These are phyloP conservation scores for Cordyceps javanica DNA, from an alignment of 2,329 filamentous ascomycete species.

Conservation along the genomic window DNA sequence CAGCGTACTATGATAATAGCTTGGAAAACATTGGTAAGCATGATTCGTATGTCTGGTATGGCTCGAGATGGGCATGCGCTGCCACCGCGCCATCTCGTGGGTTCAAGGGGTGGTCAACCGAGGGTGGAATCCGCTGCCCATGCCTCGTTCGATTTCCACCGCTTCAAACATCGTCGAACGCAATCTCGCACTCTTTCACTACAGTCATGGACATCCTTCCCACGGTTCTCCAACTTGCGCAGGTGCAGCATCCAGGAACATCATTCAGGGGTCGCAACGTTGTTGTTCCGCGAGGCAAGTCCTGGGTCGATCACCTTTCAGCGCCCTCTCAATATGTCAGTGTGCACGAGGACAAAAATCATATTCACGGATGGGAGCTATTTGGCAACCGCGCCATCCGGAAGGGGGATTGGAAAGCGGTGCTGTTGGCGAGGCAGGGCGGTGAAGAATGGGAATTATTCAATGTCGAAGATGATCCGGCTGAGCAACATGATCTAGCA, in stretches of 20 bases:
- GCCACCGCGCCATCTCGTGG: slow-evolving; percentile 31
- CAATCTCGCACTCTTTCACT: slow-evolving; percentile 17
- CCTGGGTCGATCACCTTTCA: slow-evolving; percentile 29
- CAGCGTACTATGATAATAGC: slow-evolving; percentile 39
- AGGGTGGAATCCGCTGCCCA: slow-evolving; percentile 46
- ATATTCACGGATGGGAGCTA: slow-evolving; percentile 36
- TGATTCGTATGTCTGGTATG: slow-evolving; percentile 56
- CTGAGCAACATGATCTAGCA: slow-evolving; percentile 26
- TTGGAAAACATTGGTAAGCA: slow-evolving; percentile 49
- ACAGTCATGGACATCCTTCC: slow-evolving; percentile 46
- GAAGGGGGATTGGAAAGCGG: slow-evolving; percentile 29
- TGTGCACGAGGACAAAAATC: slow-evolving; percentile 37
- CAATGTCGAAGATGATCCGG: slow-evolving; percentile 25
- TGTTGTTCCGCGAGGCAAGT: slow-evolving; percentile 44
- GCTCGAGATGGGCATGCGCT: slow-evolving; percentile 45
- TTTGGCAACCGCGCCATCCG: slow-evolving; percentile 28
- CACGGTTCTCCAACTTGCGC: slow-evolving; percentile 40
- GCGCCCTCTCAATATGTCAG: slow-evolving; percentile 32
- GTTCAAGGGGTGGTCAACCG: slow-evolving; percentile 35
- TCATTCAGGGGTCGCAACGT: slow-evolving; percentile 40
- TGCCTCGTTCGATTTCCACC: slow-evolving; percentile 33
- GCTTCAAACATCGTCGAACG: background rate
- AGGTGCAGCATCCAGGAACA: slow-evolving; percentile 31
- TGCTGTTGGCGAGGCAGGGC: slow-evolving; percentile 17
- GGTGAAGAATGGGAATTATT: slow-evolving; percentile 29